Evolutionary conservation across 1,139 yeast genomes (phyloP).

Genomic region (Geotrichum carabidarum): DNA sequence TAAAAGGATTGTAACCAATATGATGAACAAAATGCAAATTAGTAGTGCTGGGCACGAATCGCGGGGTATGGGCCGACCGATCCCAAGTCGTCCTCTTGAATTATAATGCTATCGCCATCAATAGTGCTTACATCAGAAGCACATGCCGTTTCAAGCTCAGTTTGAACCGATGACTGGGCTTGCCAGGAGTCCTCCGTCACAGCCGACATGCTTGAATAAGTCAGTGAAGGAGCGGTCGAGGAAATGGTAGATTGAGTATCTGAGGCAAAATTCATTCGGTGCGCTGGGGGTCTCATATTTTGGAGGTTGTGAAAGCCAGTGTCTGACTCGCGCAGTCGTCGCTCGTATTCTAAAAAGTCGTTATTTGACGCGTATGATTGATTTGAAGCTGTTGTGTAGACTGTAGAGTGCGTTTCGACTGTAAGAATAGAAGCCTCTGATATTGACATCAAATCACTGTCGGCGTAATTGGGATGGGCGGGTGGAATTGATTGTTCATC

Average conservation of each 20-base stretch:
- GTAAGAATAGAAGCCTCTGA: not conserved
- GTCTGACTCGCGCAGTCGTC: conserved; percentile 9
- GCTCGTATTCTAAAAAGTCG: conserved; percentile 12
- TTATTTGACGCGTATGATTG: not conserved
- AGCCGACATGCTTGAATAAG: not conserved
- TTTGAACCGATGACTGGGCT: not conserved
- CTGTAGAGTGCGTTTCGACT: not conserved
- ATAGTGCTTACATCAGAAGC: conserved; percentile 6
- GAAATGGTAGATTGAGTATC: conserved; percentile 1
- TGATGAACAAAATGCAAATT: not conserved
- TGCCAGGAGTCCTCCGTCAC: not conserved
- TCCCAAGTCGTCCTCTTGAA: not conserved
- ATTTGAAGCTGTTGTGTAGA: not conserved
- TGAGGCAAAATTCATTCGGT: not conserved
- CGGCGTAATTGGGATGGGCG: not conserved
- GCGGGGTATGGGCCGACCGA: not conserved
- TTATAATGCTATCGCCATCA: conserved; percentile 3
- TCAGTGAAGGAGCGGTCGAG: conserved; percentile 1
- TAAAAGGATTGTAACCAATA: not conserved
- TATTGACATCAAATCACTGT: not conserved
- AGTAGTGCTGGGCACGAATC: not conserved
- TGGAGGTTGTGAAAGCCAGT: not conserved
- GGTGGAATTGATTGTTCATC: not conserved
- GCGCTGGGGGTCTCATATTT: not conserved
- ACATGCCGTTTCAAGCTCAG: not conserved